A percentile compares a stretch with the other conserved stretches of the same genome.
Evolutionary conservation across 2,329 filamentous ascomycete genomes (phyloP).

Genomic region (Sarocladium brachiariae): DNA sequence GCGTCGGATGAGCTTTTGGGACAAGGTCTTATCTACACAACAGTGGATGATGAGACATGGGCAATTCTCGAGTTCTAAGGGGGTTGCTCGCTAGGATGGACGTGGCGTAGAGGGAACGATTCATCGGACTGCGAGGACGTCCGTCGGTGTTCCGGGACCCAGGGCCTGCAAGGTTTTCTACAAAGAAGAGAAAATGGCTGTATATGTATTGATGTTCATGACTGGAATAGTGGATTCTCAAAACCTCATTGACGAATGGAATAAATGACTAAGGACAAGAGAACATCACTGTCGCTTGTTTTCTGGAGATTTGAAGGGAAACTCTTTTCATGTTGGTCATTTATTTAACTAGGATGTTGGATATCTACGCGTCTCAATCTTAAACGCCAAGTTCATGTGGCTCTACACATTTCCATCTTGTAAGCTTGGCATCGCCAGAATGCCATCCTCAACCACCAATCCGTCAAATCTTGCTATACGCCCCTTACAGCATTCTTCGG

Average conservation of each 20-base stretch:
- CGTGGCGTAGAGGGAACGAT: neutral
- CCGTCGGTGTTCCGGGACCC: neutral
- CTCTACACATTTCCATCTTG: too few relatives aligned
- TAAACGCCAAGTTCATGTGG: neutral
- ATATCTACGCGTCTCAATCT: conserved; percentile 1
- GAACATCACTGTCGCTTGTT: too few relatives aligned
- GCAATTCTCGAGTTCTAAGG: conserved; percentile 65
- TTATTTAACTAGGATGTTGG: conserved; percentile 1
- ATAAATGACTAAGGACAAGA: too few relatives aligned
- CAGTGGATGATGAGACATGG: conserved; percentile 89
- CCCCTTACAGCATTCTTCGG: conserved; percentile 63
- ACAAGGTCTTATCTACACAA: conserved; percentile 76
- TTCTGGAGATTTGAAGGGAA: too few relatives aligned
- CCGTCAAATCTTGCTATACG: neutral
- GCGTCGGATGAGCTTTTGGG: conserved; percentile 76
- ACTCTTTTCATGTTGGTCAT: too few relatives aligned
- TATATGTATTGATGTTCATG: conserved; percentile 3
- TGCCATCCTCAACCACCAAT: too few relatives aligned
- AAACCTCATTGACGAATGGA: neutral
- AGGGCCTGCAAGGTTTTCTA: too few relatives aligned
- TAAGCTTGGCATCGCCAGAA: too few relatives aligned
- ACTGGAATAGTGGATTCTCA: neutral
- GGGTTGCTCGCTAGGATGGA: neutral
- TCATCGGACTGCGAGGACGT: neutral
- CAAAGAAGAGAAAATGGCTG: conserved; percentile 3